A percentile compares a stretch with the other conserved stretches of the same genome.
phyloP scores from a whole-genome alignment of 1,284 basidiomycete species.

The Mycena sp. region DNA sequence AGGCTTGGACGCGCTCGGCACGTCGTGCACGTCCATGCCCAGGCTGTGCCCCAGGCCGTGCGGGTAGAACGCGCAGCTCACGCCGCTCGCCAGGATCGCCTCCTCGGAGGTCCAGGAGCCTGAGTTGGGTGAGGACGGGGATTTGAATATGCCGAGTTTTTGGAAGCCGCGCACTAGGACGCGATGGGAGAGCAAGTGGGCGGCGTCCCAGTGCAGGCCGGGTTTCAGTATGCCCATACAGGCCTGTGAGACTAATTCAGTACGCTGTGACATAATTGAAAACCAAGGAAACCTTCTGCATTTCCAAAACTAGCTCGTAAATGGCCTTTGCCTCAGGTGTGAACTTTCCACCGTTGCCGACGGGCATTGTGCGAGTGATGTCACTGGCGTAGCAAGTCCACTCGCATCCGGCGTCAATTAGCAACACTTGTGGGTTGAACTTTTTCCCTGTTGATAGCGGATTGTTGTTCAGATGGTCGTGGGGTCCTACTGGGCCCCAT shows the following conservation, averaged over 20 bases:
- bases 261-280: not conserved
- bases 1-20: constrained; percentile 79
- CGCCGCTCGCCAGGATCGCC: constrained; percentile 77
- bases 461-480: constrained; percentile 64
- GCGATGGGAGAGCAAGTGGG: constrained; percentile 85
- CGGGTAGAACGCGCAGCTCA: constrained; percentile 89
- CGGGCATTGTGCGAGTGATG: constrained; percentile 86
- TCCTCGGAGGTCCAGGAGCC: constrained; percentile 70
- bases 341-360: constrained; percentile 91
- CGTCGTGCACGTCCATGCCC: constrained; percentile 54
- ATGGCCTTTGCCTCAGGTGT: constrained; percentile 81
- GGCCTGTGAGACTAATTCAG: constrained; percentile 48
- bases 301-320: constrained; percentile 86
- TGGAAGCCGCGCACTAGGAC: constrained; percentile 80
- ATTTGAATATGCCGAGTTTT: constrained; percentile 77
- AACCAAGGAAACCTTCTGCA: constrained; percentile 73
- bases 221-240: constrained; percentile 77
- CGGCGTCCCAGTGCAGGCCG: constrained; percentile 85
- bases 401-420: constrained; percentile 94
- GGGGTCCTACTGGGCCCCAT: constrained; percentile 74
- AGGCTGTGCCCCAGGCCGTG: constrained; percentile 91
- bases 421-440: constrained; percentile 79
- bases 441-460: constrained; percentile 55
- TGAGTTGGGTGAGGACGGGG: constrained; percentile 54
- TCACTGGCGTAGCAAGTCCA: constrained; percentile 86